Evolutionary conservation across 2,329 filamentous ascomycete genomes (phyloP).

Genomic region (Chaetoscypha palmicola): DNA sequence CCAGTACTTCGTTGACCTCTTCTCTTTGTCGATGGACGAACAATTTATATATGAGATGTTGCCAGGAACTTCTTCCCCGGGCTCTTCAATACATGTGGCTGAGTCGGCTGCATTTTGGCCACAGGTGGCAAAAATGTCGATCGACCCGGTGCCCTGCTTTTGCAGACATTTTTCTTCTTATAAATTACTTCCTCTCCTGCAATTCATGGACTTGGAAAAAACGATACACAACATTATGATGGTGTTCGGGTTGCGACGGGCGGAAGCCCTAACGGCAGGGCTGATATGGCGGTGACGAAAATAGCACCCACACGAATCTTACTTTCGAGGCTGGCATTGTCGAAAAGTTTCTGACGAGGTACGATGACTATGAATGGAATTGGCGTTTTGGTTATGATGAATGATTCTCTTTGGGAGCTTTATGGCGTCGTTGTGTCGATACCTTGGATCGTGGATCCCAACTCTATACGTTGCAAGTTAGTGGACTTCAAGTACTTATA

Average conservation of each 20-base stretch:
- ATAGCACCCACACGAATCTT: background rate
- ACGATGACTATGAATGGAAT: background rate
- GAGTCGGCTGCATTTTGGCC: slow-evolving; percentile 2
- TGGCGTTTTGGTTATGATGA: background rate
- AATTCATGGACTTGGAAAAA: no score
- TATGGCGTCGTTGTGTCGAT: no score
- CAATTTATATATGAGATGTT: no score
- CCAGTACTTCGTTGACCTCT: no score
- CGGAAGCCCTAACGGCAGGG: background rate
- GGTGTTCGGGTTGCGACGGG: no score
- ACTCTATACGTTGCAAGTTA: background rate
- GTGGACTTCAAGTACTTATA: background rate
- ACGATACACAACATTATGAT: no score
- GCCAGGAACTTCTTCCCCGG: no score
- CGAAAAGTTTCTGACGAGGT: no score
- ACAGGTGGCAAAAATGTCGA: slow-evolving; percentile 1
- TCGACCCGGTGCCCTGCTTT: background rate
- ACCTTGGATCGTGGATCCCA: background rate
- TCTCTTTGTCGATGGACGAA: no score
- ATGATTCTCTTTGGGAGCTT: no score
- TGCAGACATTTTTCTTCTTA: slow-evolving; percentile 1
- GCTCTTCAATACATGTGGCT: no score
- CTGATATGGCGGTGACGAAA: slow-evolving; percentile 2
- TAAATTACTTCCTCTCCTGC: no score
- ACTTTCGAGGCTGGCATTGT: background rate